Evolutionary conservation across 225 moss, liverwort and hornwort genomes (phyloP).

Genomic region (Sphagnum tenellum): DNA sequence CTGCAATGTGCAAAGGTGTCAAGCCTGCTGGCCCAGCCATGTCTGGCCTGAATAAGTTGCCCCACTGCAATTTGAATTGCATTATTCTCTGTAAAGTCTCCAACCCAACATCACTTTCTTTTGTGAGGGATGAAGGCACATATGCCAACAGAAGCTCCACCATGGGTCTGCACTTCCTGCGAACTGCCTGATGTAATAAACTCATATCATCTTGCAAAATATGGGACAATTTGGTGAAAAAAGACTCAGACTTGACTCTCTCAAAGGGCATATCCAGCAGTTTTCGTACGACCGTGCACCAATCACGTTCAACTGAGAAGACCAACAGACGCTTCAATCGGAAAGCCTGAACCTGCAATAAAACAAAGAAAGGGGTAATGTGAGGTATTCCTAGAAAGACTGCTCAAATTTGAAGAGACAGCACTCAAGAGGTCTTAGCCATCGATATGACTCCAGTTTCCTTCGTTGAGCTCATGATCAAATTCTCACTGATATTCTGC

Average conservation of each 20-base stretch:
- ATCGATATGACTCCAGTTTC: too few species aligned
- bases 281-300: constrained; percentile 74
- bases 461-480: too few species aligned
- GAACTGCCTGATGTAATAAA: constrained; percentile 72
- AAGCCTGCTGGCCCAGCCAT: constrained; percentile 53
- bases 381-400: neutral
- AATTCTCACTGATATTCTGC: too few species aligned
- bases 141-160: constrained; percentile 68
- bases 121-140: constrained; percentile 24
- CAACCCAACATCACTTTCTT: constrained; percentile 4
- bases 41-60: constrained; percentile 57
- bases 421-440: too few species aligned
- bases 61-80: constrained; percentile 30
- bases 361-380: neutral
- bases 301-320: constrained; percentile 64
- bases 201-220: constrained; percentile 50
- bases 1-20: constrained; percentile 82
- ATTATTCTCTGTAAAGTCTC: constrained; percentile 12
- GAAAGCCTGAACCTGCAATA: constrained; percentile 2
- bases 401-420: too few species aligned
- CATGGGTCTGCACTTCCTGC: constrained; percentile 50
- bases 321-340: constrained; percentile 51
- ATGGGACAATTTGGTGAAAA: constrained; percentile 19
- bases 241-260: constrained; percentile 15
- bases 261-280: constrained; percentile 53